Percentiles rank a stretch among this genome's conserved stretches.
Evolutionary conservation across 2,329 filamentous ascomycete species (phyloP).

Genomic region (Cylindrodendrum hubeiense): DNA sequence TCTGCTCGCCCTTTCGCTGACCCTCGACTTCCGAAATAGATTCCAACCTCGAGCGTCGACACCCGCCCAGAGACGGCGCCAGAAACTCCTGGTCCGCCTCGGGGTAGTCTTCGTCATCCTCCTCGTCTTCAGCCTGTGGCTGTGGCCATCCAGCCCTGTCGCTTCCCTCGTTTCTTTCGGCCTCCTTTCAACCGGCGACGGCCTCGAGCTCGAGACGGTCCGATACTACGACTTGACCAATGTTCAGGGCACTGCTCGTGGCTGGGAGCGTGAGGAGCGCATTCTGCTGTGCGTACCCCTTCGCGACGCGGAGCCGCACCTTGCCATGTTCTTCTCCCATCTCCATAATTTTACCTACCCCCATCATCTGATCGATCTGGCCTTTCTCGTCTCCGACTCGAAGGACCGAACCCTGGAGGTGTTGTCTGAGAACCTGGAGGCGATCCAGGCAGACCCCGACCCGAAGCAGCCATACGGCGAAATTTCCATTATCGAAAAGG

Average conservation of each 20-base stretch:
- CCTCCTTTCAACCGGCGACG: slow-evolving; percentile 74
- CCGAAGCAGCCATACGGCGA: slow-evolving; percentile 89
- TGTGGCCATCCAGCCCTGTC: slow-evolving; percentile 75
- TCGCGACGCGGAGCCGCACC: slow-evolving; percentile 90
- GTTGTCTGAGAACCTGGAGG: slow-evolving; percentile 80
- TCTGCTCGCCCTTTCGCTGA: slow-evolving; percentile 25
- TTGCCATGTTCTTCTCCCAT: slow-evolving; percentile 99
- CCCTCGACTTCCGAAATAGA: slow-evolving; percentile 33
- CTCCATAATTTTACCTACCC: slow-evolving; percentile 97
- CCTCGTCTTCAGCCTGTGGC: slow-evolving; percentile 78
- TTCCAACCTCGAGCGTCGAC: slow-evolving; percentile 88
- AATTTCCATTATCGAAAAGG: slow-evolving; percentile 98
- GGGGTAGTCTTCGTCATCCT: slow-evolving; percentile 69
- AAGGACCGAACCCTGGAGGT: slow-evolving; percentile 89
- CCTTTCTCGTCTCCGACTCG: slow-evolving; percentile 96
- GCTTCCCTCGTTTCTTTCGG: slow-evolving; percentile 77
- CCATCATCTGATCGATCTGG: slow-evolving; percentile 94
- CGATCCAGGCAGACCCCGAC: slow-evolving; percentile 84
- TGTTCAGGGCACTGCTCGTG: slow-evolving; percentile 89
- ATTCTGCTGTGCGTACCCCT: slow-evolving; percentile 95
- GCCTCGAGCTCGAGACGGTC: slow-evolving; percentile 90
- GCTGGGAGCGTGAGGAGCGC: slow-evolving; percentile 96
- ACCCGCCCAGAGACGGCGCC: slow-evolving; percentile 77
- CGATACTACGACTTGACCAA: slow-evolving; percentile 96
- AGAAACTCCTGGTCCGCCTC: slow-evolving; percentile 78